These are phyloP conservation scores for Monosporascus sp. DNA, from an alignment of 2,329 filamentous ascomycete species.

Conservation along the genomic window DNA sequence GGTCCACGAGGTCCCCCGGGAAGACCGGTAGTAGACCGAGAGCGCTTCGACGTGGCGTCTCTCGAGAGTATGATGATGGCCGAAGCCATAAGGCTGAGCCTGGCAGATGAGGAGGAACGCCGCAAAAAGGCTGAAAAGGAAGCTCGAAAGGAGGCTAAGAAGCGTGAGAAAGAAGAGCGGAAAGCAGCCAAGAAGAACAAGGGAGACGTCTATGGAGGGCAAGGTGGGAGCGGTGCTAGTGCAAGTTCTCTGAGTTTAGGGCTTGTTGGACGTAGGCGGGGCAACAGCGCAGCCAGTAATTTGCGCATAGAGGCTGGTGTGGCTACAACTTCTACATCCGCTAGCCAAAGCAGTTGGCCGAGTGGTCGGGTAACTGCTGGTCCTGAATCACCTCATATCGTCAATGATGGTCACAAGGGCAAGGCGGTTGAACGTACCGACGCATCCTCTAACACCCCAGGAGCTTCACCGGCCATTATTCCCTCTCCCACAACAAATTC, in stretches of 20 bases:
- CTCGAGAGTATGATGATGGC: conserved; percentile 98
- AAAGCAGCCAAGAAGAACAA: conserved; percentile 64
- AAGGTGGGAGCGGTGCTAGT: conserved; percentile 44
- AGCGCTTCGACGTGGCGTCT: conserved; percentile 47
- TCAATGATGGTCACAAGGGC: conserved; percentile 48
- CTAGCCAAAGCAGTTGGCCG: conserved; percentile 25
- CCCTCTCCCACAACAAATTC: conserved; percentile 41
- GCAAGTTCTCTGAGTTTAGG: conserved; percentile 61
- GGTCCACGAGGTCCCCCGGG: conserved; percentile 26
- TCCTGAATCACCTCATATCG: conserved; percentile 21
- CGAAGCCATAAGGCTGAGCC: conserved; percentile 84
- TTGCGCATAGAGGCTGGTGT: conserved; percentile 51
- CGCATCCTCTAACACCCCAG: conserved; percentile 23
- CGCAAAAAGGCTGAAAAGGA: conserved; percentile 80
- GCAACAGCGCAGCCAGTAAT: conserved; percentile 56
- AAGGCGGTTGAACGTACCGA: conserved; percentile 61
- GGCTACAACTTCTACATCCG: conserved; percentile 35
- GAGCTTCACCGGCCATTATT: conserved; percentile 37
- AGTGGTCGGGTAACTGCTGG: conserved; percentile 17
- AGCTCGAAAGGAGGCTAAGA: conserved; percentile 75
- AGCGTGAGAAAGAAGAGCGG: conserved; percentile 76
- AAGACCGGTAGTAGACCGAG: conserved; percentile 15
- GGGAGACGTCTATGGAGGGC: conserved; percentile 32
- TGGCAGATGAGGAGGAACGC: conserved; percentile 92
- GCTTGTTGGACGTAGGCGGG: conserved; percentile 47